Base-by-base conservation (phyloP, 163 green algal species). In the Picocystis sp. region DNA sequence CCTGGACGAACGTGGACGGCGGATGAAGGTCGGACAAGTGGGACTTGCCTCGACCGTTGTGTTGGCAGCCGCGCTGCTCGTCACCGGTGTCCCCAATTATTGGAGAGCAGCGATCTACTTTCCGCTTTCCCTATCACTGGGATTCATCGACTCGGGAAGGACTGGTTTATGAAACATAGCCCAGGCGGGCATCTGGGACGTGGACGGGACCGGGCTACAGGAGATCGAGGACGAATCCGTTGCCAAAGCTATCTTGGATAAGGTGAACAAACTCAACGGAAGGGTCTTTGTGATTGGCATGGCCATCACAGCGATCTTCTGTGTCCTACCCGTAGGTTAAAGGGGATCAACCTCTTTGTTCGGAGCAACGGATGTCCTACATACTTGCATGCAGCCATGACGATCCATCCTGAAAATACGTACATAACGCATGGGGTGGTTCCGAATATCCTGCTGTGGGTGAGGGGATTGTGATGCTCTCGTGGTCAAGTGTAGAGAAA, bases 131-230 rank as follows among this genome's bases (percentile, higher is more conserved):
- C 43, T 65, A 2, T 47, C 41, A 17, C 15, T 55, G 23, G 59
- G 59, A 14, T 66, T 66, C 53, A 11, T 58, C n/a, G 52, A 35
- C 17, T 58, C 46, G 35, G 52, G 15, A 12, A n/a, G 22, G 22
- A 54, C 22, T 22, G 61, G 61, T 14, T 41, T 68, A 22, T 68
- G 61, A 68, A 68, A 68, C 47, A 68, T 68, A 34, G 61, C 52
- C 46, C 61, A 68, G 19, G 61, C 55, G 23, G 61, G 61, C 19
- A 48, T 59, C 41, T 68, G 61, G 61, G 61, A 68, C 54, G 61
- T 68, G 35, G 61, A 63, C 47, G 61, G 61, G 2, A 58, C 60
- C 13, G 61, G 56, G 43, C 42, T 68, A 46, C 55, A 55, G 21
- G 35, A 59, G 19, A 68, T 68, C 13, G 61, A 68, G 55, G 61